Base-by-base conservation (phyloP, 2,329 filamentous ascomycete species). In the Neoscytalidium dimidiatum region DNA sequence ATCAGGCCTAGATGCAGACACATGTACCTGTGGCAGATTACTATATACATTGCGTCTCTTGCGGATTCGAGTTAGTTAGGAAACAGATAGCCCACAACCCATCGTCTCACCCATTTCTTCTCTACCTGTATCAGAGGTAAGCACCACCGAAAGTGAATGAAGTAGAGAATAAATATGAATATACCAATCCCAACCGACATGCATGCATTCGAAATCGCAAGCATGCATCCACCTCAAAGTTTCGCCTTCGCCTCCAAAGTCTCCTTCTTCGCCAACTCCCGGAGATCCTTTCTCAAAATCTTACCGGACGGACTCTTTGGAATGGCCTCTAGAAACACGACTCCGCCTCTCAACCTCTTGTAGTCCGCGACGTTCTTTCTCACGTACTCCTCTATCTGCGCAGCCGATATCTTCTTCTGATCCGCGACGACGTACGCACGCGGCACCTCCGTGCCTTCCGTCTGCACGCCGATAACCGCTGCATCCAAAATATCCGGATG, bases 401-500 rank as follows among this genome's bases (percentile, higher is more conserved):
- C 58, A 4, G 51, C 74, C 33, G 38, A 71, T 52, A 74, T 73
- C 71, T 69, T 73, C 38, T 58, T 70, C 62, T 64, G 57, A 63
- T 72, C 74, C n/a, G 72, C 77, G n/a, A 81, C 79, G 33, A 82
- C 74, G 68, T 81, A 82, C 14, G 79, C 80, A 31, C 79, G 66
- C 0, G 79, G 79, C 4, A 79, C 73, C 66, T 81, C 79, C 21
- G 78, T 80, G 5, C 69, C 69, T 3, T 72, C 73, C 31, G 75
- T 74, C 5, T 75, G 72, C 3, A 81, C 72, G 4, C 79, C 80
- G 46, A 83, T 81, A 23, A 84, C 82, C 8, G 80, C 79, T 0
- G 79, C 80, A 68, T 84, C 82, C 1, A 73, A 67, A 3, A 84
- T 74, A 2, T 72, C 66, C 1, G 74, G 72, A 66, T 83, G 79